Evolutionary conservation across 441 rosid species (phyloP).

Genomic region (Raphanus hybrid): DNA sequence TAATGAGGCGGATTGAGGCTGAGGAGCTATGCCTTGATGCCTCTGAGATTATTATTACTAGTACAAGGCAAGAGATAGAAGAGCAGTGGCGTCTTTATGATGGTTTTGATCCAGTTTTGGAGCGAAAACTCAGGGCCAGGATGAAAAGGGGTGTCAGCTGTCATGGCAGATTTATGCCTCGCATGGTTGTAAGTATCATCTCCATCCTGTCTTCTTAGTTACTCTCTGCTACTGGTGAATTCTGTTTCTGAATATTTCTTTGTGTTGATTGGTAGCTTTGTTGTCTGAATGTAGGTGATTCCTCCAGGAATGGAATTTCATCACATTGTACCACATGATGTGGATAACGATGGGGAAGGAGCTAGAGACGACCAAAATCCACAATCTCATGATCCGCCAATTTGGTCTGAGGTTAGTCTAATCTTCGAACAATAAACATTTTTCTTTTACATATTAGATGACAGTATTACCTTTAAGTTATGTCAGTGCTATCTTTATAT

Average conservation of each 20-base stretch:
- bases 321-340: slow-evolving; percentile 86
- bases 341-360: slow-evolving; percentile 73
- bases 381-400: slow-evolving; percentile 79
- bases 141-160: slow-evolving; percentile 89
- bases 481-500: slow-evolving; percentile 9
- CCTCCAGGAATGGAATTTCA: slow-evolving; percentile 99
- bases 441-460: not conserved
- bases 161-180: slow-evolving; percentile 93
- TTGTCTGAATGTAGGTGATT: slow-evolving; percentile 58
- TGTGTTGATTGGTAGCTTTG: slow-evolving; percentile 7
- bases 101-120: slow-evolving; percentile 85
- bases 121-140: slow-evolving; percentile 85
- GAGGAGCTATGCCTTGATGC: slow-evolving; percentile 89
- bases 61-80: slow-evolving; percentile 93
- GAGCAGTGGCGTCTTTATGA: slow-evolving; percentile 97
- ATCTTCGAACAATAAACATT: slow-evolving; percentile 1
- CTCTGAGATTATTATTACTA: slow-evolving; percentile 89
- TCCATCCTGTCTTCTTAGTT: slow-evolving; percentile 8
- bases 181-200: slow-evolving; percentile 76
- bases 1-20: slow-evolving; percentile 91
- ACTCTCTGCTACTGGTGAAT: not conserved
- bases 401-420: slow-evolving; percentile 75
- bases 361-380: slow-evolving; percentile 69
- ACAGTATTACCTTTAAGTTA: not conserved
- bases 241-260: not conserved